Percentiles rank a stretch among this genome's conserved stretches.
These are phyloP conservation scores for Verticillium nonalfalfae DNA, from an alignment of 2,329 filamentous ascomycete species.

Conservation along the genomic window DNA sequence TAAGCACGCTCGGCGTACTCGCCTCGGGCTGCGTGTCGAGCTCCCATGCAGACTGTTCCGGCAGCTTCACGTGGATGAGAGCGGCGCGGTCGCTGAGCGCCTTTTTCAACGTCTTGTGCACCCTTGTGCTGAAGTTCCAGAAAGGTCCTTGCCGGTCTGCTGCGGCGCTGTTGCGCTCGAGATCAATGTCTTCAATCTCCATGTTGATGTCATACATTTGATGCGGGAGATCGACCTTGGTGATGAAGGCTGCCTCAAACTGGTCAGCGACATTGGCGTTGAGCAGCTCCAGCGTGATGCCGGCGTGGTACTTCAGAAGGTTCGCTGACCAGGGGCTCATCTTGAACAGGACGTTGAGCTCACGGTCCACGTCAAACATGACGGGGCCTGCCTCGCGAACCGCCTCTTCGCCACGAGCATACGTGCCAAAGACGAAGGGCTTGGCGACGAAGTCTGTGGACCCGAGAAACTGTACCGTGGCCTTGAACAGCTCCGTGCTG, in stretches of 20 bases:
- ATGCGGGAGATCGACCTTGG: slow-evolving; percentile 45
- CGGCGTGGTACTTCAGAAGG: slow-evolving; percentile 68
- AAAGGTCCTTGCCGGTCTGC: slow-evolving; percentile 35
- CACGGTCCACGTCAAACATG: slow-evolving; percentile 68
- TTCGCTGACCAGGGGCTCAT: slow-evolving; percentile 82
- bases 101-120: slow-evolving; percentile 59
- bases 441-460: slow-evolving; percentile 65
- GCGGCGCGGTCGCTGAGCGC: slow-evolving; percentile 72
- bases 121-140: slow-evolving; percentile 43
- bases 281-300: slow-evolving; percentile 66
- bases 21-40: slow-evolving; percentile 23
- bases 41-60: slow-evolving; percentile 35
- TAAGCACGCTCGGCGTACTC: slow-evolving; percentile 18
- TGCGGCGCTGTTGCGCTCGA: slow-evolving; percentile 16
- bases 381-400: slow-evolving; percentile 51
- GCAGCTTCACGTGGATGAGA: slow-evolving; percentile 54
- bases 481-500: slow-evolving; percentile 92
- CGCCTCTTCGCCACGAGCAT: slow-evolving; percentile 30
- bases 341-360: slow-evolving; percentile 82
- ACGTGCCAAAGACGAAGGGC: slow-evolving; percentile 49
- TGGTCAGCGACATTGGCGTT: slow-evolving; percentile 69
- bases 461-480: slow-evolving; percentile 79
- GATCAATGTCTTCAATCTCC: slow-evolving; percentile 25
- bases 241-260: slow-evolving; percentile 80
- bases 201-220: slow-evolving; percentile 48